These are phyloP conservation scores for Phylloboletellus chloephorus DNA, from an alignment of 1,284 basidiomycete species.

Conservation along the genomic window DNA sequence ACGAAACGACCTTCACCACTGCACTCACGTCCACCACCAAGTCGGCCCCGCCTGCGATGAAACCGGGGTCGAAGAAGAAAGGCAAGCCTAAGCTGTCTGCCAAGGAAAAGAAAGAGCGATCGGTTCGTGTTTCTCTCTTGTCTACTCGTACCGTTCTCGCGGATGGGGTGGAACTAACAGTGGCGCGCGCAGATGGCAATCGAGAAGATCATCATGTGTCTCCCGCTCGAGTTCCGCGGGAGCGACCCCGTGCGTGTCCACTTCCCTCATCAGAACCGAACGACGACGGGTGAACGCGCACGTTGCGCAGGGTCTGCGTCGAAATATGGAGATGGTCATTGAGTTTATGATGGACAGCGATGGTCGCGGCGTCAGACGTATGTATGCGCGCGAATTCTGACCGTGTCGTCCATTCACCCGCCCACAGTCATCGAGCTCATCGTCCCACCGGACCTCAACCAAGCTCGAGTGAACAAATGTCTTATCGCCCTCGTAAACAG, in stretches of 20 bases:
- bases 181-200: slow-evolving; percentile 47
- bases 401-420: neutral
- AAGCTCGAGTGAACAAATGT: slow-evolving; percentile 89
- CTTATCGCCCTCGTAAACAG: slow-evolving; percentile 86
- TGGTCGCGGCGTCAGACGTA: slow-evolving; percentile 53
- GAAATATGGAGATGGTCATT: slow-evolving; percentile 74
- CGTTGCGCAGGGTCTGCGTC: slow-evolving; percentile 52
- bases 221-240: slow-evolving; percentile 89
- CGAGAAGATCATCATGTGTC: slow-evolving; percentile 68
- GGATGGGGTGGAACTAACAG: neutral
- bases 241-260: slow-evolving; percentile 64
- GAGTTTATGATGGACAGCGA: slow-evolving; percentile 60
- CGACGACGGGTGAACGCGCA: neutral
- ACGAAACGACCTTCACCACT: slow-evolving; percentile 37
- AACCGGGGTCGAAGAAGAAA: slow-evolving; percentile 49
- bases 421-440: slow-evolving; percentile 72
- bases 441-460: slow-evolving; percentile 75
- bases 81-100: slow-evolving; percentile 63
- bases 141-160: neutral
- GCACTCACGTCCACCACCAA: slow-evolving; percentile 34
- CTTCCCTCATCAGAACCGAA: neutral
- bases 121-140: slow-evolving; percentile 37
- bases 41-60: slow-evolving; percentile 29
- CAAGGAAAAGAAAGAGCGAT: slow-evolving; percentile 80
- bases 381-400: slow-evolving; percentile 15